Evolutionary conservation across 192 early-diverging fungal species (phyloP).

Genomic region (Entophlyctis helioformis): DNA sequence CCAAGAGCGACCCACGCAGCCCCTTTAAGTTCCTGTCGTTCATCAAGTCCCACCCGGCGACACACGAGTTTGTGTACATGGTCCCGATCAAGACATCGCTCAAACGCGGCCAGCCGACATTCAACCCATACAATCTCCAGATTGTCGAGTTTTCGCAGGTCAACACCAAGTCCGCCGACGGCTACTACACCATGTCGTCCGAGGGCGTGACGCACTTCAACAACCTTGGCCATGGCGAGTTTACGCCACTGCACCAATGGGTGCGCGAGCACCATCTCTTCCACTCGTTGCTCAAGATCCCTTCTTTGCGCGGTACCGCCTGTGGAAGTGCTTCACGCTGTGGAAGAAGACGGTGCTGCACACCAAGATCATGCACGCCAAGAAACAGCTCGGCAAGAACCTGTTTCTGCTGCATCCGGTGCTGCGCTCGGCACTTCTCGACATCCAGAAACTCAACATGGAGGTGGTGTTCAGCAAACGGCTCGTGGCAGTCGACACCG

Average conservation of each 20-base stretch:
- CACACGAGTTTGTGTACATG: too few relatives aligned
- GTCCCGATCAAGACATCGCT: too few relatives aligned
- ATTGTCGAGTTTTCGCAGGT: too few relatives aligned
- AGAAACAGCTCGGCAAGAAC: conserved; percentile 18
- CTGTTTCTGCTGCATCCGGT: conserved; percentile 38
- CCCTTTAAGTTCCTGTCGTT: too few relatives aligned
- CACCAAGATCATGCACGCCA: conserved; percentile 27
- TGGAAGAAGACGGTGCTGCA: conserved; percentile 36
- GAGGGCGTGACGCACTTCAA: conserved; percentile 44
- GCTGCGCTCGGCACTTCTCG: conserved; percentile 23
- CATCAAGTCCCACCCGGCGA: too few relatives aligned
- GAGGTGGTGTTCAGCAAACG: conserved; percentile 12
- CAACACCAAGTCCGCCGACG: too few relatives aligned
- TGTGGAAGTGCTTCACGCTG: conserved; percentile 45
- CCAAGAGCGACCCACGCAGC: too few relatives aligned
- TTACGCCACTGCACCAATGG: conserved; percentile 42
- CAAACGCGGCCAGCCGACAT: too few relatives aligned
- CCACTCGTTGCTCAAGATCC: conserved; percentile 34
- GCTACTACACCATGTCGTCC: too few relatives aligned
- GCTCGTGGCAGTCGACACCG: conserved; percentile 20
- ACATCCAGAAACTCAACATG: conserved; percentile 18
- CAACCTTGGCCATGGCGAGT: conserved; percentile 30
- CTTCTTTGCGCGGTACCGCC: conserved; percentile 43
- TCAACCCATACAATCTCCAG: too few relatives aligned
- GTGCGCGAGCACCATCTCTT: conserved; percentile 38